Evolutionary conservation across 163 green algal genomes (phyloP).

Genomic region (Chloroidium sp.): DNA sequence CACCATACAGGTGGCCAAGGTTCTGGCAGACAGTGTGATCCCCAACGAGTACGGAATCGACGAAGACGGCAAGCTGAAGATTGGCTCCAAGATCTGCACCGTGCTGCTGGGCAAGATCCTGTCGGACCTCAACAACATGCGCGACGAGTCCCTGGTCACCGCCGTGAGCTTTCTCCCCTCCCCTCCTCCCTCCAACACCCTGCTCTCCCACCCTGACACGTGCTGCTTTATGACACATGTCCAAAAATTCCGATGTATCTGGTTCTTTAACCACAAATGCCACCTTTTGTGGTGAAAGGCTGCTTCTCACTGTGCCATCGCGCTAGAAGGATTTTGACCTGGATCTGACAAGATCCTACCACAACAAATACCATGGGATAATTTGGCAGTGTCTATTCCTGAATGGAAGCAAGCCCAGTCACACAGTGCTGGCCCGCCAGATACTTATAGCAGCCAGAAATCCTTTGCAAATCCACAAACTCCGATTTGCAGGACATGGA

Average conservation of each 20-base stretch:
- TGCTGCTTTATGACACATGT: not conserved
- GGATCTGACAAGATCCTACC: too few relatives aligned
- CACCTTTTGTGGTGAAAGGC: too few relatives aligned
- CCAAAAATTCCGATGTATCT: not conserved
- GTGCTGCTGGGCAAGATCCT: conserved; percentile 89
- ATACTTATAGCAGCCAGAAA: too few relatives aligned
- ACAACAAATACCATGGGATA: too few relatives aligned
- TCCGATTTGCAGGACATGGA: too few relatives aligned
- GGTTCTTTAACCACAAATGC: too few relatives aligned
- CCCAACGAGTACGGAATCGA: conserved; percentile 88
- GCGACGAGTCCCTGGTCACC: conserved; percentile 62
- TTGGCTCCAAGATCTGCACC: conserved; percentile 78
- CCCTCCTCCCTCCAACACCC: not conserved
- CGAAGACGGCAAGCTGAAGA: conserved; percentile 67
- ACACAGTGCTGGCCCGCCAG: too few relatives aligned
- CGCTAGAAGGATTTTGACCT: not conserved
- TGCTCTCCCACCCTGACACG: not conserved
- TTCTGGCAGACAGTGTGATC: conserved; percentile 77
- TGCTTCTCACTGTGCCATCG: too few relatives aligned
- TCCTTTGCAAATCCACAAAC: too few relatives aligned
- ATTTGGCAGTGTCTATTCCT: too few relatives aligned
- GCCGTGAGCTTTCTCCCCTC: conserved; percentile 9
- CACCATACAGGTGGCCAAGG: conserved; percentile 33
- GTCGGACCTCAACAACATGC: conserved; percentile 83
- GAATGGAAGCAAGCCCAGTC: too few relatives aligned